Base-by-base conservation (phyloP, 176 grass and related monocot species). In the Melocanna baccifera region DNA sequence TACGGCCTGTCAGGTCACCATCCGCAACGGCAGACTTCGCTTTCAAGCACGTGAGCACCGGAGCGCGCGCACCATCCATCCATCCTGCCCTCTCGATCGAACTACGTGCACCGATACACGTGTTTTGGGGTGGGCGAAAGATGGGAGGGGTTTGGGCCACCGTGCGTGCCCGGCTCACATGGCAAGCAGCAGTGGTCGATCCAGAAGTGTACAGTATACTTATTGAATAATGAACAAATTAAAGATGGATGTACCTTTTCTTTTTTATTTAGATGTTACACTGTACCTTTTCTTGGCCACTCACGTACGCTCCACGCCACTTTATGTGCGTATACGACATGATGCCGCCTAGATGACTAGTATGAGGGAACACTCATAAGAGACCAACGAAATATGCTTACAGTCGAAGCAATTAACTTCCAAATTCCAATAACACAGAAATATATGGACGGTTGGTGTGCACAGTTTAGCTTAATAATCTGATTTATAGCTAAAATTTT, bases 91-190 rank as follows among this genome's bases (percentile, higher is more conserved):
- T 40, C 39, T 40, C 39, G 39, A 40, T 40, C 39, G 39, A 40
- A 1, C 1, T 40, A 0, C 32, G 32, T 32, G 32, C 32, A 32
- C 32, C 32, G 7, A 40, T 6, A 40, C 37, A 40, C 37, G 37
- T 40, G 37, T 40, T 5, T 40, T 7, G 5, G 1, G 62, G 1
- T 62, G 23, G 2, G 65, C 50, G 79, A 42, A 41, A 69, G 48
- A 36, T 58, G 50, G 36, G 19, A 48, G 26, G 76, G 18, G 9
- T 25, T n/a, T 42, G 53, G 36, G 22, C 22, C 48, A 57, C 22
- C 9, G 22, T 28, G 81, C 73, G 58, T 42, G 81, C 87, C 40
- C 76, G 61, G 41, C 15, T 87, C 86, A 82, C 86, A 41, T 70
- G 86, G 41, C 72, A 20, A 25, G 84, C 75, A 75, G 32, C 30